A percentile compares a stretch with the other conserved stretches of the same genome.
Evolutionary conservation across 208 protist genomes (phyloP).

Genomic region (Plasmodiophora brassicae): DNA sequence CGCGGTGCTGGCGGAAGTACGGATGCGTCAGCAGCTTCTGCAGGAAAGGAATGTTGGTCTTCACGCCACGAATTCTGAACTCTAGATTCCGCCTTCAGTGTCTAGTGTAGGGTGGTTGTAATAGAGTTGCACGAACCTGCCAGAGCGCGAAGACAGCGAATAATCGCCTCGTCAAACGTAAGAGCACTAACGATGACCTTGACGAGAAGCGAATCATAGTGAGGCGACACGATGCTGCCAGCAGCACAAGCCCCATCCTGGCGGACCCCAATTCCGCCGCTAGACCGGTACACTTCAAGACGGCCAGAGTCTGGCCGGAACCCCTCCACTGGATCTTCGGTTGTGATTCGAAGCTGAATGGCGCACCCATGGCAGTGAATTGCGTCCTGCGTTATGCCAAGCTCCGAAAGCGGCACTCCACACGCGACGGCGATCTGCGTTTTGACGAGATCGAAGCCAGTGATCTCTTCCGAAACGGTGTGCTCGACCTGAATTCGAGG

Average conservation of each 20-base stretch:
- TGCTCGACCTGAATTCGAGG: constrained; percentile 64
- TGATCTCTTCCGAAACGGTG: constrained; percentile 73
- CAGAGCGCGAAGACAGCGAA: constrained; percentile 18
- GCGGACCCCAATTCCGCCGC: background rate
- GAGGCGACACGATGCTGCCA: constrained; percentile 59
- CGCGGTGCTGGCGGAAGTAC: constrained; percentile 52
- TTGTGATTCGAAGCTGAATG: constrained; percentile 64
- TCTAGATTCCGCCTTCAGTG: no score
- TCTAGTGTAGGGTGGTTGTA: no score
- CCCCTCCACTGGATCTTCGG: constrained; percentile 60
- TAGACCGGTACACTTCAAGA: constrained; percentile 30
- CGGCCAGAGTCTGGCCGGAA: constrained; percentile 61
- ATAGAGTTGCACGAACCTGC: background rate
- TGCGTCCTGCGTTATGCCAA: constrained; percentile 45
- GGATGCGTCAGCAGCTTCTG: constrained; percentile 53
- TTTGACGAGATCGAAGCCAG: constrained; percentile 70
- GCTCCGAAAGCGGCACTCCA: constrained; percentile 50
- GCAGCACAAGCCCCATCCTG: constrained; percentile 1
- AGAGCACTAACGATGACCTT: constrained; percentile 45
- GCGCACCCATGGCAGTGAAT: constrained; percentile 31
- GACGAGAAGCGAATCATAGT: constrained; percentile 66
- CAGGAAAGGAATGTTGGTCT: constrained; percentile 70
- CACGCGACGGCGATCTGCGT: constrained; percentile 41
- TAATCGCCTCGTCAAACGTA: constrained; percentile 22
- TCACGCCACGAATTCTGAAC: constrained; percentile 54